Conservation (phyloP, 495 filamentous ascomycete species). For the Penicillium canariense region DNA sequence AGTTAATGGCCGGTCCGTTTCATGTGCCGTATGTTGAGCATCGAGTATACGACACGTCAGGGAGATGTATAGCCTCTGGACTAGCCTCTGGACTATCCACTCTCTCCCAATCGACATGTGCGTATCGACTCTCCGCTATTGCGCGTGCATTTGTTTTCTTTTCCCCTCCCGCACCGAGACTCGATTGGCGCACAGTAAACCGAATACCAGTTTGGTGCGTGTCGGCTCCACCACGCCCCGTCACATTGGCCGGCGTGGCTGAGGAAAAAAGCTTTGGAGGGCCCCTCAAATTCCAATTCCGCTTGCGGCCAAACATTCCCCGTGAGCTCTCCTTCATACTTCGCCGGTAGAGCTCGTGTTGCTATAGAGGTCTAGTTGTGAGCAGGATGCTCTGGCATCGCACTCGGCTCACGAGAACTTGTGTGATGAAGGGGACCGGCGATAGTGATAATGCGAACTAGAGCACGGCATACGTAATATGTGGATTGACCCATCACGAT, state of each 20-base stretch:
- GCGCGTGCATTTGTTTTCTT: slow-evolving; percentile 1
- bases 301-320: slow-evolving; percentile 10
- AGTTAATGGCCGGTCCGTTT: too few relatives aligned
- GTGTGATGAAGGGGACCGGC: background rate
- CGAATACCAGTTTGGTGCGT: slow-evolving; percentile 16
- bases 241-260: slow-evolving; percentile 16
- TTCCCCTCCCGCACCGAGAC: background rate
- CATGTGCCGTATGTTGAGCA: too few relatives aligned
- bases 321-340: slow-evolving; percentile 11
- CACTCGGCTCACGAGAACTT: too few relatives aligned
- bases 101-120: background rate
- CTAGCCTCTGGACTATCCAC: background rate
- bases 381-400: too few relatives aligned
- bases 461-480: slow-evolving; percentile 18
- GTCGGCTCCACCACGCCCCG: slow-evolving; percentile 8
- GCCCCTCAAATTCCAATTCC: background rate
- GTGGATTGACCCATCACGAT: slow-evolving; percentile 5
- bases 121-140: background rate
- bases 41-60: too few relatives aligned
- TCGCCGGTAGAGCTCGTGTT: background rate
- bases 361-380: too few relatives aligned
- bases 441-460: slow-evolving; percentile 1
- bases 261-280: slow-evolving; percentile 1
- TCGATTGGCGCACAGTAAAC: slow-evolving; percentile 17
- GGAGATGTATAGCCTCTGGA: too few relatives aligned